Percentiles rank a stretch among this genome's conserved stretches.
These are phyloP conservation scores for Colletotrichum melonis DNA, from an alignment of 2,329 filamentous ascomycete species.

Conservation along the genomic window DNA sequence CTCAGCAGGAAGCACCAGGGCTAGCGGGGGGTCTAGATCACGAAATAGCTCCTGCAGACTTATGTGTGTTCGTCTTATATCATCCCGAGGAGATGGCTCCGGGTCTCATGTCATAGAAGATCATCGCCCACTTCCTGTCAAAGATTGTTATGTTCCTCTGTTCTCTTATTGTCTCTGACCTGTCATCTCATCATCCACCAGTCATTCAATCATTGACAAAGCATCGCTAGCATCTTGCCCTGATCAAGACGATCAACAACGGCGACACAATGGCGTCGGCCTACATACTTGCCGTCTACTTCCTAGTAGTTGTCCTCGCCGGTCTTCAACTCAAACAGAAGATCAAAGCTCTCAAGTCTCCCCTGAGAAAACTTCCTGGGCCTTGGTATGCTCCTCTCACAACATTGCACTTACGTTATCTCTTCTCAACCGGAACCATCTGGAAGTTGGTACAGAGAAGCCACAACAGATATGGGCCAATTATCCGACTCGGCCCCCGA, in stretches of 20 bases:
- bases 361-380: slow-evolving; percentile 30
- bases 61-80: not conserved
- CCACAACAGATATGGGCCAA: slow-evolving; percentile 36
- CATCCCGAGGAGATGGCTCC: not conserved
- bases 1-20: not conserved
- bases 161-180: not conserved
- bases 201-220: not conserved
- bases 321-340: slow-evolving; percentile 21
- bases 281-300: slow-evolving; percentile 14
- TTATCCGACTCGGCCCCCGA: slow-evolving; percentile 38
- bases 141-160: not conserved
- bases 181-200: not conserved
- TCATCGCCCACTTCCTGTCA: not conserved
- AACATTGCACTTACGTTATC: slow-evolving; percentile 37
- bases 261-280: slow-evolving; percentile 2
- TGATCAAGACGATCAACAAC: not conserved
- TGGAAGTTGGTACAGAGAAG: slow-evolving; percentile 38
- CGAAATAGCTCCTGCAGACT: not conserved
- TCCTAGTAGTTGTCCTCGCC: not conserved
- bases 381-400: slow-evolving; percentile 39
- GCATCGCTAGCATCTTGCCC: not conserved
- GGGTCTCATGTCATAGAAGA: not conserved
- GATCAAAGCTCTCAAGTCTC: slow-evolving; percentile 22
- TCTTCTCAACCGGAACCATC: slow-evolving; percentile 39
- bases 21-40: not conserved